phyloP scores from a whole-genome alignment of 345 rosid genomes.

The Citrus inodora region DNA sequence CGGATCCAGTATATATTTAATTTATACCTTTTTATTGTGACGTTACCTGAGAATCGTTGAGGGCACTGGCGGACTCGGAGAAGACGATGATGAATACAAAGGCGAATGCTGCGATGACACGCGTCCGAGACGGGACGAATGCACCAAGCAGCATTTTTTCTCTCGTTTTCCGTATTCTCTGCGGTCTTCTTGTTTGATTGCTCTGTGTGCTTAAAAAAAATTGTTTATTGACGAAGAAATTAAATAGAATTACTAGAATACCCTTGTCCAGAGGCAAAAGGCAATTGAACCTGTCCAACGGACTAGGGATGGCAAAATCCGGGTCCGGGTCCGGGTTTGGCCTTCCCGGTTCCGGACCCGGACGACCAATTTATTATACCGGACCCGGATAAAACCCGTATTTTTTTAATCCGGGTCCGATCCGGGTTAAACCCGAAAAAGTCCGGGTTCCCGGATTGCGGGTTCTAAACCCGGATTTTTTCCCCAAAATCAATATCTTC shows the following conservation, averaged over 20 bases:
- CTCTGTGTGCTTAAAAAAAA: too few relatives aligned
- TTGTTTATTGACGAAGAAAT: background rate
- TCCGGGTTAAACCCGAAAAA: too few relatives aligned
- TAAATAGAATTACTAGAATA: background rate
- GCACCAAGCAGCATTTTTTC: slow-evolving; percentile 20
- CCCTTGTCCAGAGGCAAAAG: background rate
- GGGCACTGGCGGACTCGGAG: slow-evolving; percentile 30
- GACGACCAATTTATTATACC: too few relatives aligned
- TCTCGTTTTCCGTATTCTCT: background rate
- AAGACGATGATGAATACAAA: slow-evolving; percentile 27
- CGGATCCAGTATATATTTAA: background rate
- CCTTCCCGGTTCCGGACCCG: too few relatives aligned
- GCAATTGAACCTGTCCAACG: background rate
- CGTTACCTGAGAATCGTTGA: slow-evolving; percentile 43
- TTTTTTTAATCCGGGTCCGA: too few relatives aligned
- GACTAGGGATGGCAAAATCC: too few relatives aligned
- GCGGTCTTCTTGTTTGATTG: background rate
- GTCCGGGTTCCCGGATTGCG: too few relatives aligned
- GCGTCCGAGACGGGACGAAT: slow-evolving; percentile 7
- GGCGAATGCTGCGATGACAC: slow-evolving; percentile 25
- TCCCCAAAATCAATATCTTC: too few relatives aligned
- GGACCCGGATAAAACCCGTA: too few relatives aligned
- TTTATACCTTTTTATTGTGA: background rate
- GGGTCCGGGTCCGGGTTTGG: too few relatives aligned
- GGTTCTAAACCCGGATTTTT: too few relatives aligned